Base-by-base conservation (phyloP, 1,284 basidiomycete species). In the Apiotrichum brassicae region DNA sequence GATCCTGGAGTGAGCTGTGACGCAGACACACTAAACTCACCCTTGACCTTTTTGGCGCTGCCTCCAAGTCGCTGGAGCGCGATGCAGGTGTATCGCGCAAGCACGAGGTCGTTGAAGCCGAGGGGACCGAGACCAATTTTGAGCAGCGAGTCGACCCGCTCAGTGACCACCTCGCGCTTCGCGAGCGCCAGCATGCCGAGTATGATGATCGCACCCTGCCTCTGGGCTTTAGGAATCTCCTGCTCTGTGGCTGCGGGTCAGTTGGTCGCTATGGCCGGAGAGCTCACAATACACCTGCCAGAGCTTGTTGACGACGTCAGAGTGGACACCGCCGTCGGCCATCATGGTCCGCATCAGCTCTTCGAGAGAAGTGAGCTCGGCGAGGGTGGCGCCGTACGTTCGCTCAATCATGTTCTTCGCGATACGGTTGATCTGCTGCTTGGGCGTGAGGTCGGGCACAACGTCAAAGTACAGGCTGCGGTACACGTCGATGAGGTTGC, bases 401-500 rank as follows among this genome's bases (percentile, higher is more conserved):
- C 86, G 77, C 91, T 93, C 87, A 46, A 98, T 90, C 83, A 98
- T 89, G 70, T 98, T 97, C 74, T 91, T 92, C n/a, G 93, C 82
- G 42, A 98, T 94, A n/a, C 91, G 79, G 60, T 84, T 92, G 50
- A 95, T 81, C 67, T 97, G 89, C 53, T 85, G 84, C 69, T 91
- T 91, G 1, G 85, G 80, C 20, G 83, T 80, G 60, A 88, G 75
- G 52, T 75, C 74, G 11, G 67, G 64, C 2, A 87, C 66, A 3
- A 84, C 80, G 49, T 93, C 91, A 65, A 98, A 97, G 76, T 95
- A 98, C 49, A 98, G 74, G 48, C 71, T 82, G 36, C 83, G 81
- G 69, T 98, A 97, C 64, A 87, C 89, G 60, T 97, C 94, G 59
- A 98, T 79, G 42, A 98, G 78, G 36, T 86, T 81, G 41, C 85